phyloP scores from a whole-genome alignment of 176 grass and related monocot species.

The Lolium perenne region DNA sequence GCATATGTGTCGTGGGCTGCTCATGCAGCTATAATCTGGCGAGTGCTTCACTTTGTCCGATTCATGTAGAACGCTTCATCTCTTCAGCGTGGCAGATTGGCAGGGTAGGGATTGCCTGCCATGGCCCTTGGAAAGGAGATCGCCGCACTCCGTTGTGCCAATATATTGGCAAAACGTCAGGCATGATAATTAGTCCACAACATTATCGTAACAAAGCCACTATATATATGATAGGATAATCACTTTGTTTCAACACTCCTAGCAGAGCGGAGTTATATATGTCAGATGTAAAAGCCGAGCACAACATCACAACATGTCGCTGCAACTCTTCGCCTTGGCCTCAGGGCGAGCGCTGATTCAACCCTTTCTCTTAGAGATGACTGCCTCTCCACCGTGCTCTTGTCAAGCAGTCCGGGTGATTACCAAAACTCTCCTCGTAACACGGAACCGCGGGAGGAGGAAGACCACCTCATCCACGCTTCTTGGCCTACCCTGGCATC shows the following conservation, averaged over 20 bases:
- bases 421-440: conserved; percentile 63
- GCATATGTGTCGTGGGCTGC: too few species aligned
- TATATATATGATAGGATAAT: neutral
- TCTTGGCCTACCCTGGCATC: conserved; percentile 28
- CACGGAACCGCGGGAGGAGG: conserved; percentile 59
- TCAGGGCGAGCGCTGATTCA: neutral
- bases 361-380: conserved; percentile 51
- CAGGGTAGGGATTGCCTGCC: too few species aligned
- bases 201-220: neutral
- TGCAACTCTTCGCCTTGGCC: too few species aligned
- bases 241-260: conserved; percentile 63
- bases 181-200: neutral
- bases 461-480: conserved; percentile 71
- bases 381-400: conserved; percentile 48
- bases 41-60: too few species aligned
- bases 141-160: too few species aligned
- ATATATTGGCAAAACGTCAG: neutral
- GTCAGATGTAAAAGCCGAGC: neutral
- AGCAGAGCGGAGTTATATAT: conserved; percentile 46
- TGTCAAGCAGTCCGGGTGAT: conserved; percentile 27
- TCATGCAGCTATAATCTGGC: too few species aligned
- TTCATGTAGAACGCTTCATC: too few species aligned
- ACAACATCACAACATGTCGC: conserved; percentile 35
- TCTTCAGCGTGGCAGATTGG: too few species aligned
- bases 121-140: too few species aligned